Evolutionary conservation across 306 rosid genomes (phyloP).

Genomic region (Pueraria montana): DNA sequence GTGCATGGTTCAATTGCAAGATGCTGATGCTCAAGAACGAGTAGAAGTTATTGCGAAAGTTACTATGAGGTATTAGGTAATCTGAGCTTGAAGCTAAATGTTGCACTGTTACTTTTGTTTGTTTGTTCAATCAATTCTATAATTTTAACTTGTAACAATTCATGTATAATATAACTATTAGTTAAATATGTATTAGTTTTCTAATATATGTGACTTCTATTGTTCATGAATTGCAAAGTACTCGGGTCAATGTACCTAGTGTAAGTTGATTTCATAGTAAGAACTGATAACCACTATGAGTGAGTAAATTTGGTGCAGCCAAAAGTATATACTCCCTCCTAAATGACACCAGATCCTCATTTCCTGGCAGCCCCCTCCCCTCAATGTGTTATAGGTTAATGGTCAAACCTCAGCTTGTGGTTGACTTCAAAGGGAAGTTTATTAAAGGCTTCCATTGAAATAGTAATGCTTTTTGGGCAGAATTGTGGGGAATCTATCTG

Average conservation of each 20-base stretch:
- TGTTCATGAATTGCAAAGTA: neutral
- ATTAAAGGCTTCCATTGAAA: too few relatives aligned
- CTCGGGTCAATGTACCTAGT: neutral
- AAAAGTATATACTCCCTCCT: neutral
- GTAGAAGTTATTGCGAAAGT: too few relatives aligned
- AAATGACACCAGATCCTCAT: neutral
- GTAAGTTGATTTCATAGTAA: neutral
- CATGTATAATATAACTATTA: neutral
- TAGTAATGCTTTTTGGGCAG: too few relatives aligned
- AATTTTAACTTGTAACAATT: neutral
- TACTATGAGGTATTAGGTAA: neutral
- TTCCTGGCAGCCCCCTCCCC: neutral
- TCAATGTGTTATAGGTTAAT: neutral
- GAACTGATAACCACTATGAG: neutral
- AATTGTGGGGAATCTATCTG: too few relatives aligned
- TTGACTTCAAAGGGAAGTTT: neutral
- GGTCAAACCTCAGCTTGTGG: neutral
- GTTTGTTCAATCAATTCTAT: neutral
- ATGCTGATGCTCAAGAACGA: too few relatives aligned
- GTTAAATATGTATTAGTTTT: neutral
- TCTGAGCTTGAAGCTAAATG: neutral
- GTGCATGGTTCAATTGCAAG: neutral
- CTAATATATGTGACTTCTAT: neutral
- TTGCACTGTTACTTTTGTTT: neutral
- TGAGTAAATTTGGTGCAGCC: neutral